Evolutionary conservation across 2,329 filamentous ascomycete species (phyloP).

Genomic region (Trichoderma polysporum): DNA sequence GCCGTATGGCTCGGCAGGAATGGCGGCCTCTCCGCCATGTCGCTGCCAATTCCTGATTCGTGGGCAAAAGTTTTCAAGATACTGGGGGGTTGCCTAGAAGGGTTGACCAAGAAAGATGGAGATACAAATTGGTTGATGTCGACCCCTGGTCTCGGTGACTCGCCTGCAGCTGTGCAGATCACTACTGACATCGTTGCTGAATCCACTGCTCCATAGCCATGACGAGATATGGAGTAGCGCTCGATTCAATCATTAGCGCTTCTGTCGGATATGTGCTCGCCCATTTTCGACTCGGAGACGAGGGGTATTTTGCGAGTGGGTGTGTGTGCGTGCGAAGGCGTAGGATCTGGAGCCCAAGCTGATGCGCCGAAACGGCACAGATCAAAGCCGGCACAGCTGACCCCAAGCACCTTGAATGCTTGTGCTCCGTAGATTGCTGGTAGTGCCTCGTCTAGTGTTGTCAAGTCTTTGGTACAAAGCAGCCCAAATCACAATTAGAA

Average conservation of each 20-base stretch:
- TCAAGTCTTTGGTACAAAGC: not conserved
- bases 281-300: not conserved
- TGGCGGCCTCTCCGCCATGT: slow-evolving; percentile 11
- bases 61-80: not conserved
- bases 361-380: not conserved
- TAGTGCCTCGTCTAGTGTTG: too few relatives aligned
- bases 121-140: slow-evolving; percentile 1
- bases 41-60: slow-evolving; percentile 17
- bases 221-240: not conserved
- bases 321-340: not conserved
- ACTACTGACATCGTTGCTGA: slow-evolving; percentile 1
- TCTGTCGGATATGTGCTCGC: not conserved
- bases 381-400: not conserved
- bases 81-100: not conserved
- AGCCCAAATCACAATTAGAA: not conserved
- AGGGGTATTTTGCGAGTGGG: not conserved
- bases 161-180: slow-evolving; percentile 15
- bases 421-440: not conserved
- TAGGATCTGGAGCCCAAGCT: not conserved
- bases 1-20: not conserved
- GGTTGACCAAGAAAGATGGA: slow-evolving; percentile 6
- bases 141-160: slow-evolving; percentile 11
- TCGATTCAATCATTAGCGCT: slow-evolving; percentile 3
- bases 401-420: not conserved
- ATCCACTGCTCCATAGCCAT: not conserved